Base-by-base conservation (phyloP, 2,329 filamentous ascomycete genomes). In the Tolypocladium paradoxum region DNA sequence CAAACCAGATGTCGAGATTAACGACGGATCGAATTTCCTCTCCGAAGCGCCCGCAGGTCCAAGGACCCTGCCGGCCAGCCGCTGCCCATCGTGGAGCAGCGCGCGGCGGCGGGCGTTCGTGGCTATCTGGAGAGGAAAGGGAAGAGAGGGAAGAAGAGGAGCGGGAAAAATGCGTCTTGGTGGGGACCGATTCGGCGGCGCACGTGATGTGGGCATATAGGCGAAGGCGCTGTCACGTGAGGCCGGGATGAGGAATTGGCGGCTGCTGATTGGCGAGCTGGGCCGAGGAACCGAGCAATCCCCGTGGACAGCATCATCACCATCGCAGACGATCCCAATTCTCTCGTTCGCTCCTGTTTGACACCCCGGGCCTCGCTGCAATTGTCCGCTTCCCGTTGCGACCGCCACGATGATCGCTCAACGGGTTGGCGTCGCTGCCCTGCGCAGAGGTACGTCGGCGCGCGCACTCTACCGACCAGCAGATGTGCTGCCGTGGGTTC, bases 391-490 rank as follows among this genome's bases (percentile, higher is more conserved):
- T 53, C 55, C 52, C 54, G 40, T 40, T 5, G 34, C 36, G 51
- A 50, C 56, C 53, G 59, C 59, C 64, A 69, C 60, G 45, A 83
- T 83, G 79, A 77, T 75, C 66, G 73, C 76, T 64, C 76, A 79
- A 63, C 71, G 79, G 71, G 73, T 80, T 64, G 79, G 79, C 68
- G 65, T 81, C 60, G 74, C 76, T 70, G 79, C 79, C 67, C 69
- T 82, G 67, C 78, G 78, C 68, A 75, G 78, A 77, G 76, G 79
- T 82, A 67, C 62, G 74, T 52, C 49, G 16, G 24, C 16, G 24
- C 18, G 6, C 35, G 18, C 52, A 27, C 49, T 51, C 51, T 31
- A 33, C 35, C 9, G 11, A 20, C 20, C 22, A 18, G 9, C 43
- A 12, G 43, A 27, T 31, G 16, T 18, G 40, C 40, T n/a, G n/a